Base-by-base conservation (phyloP, 2,329 filamentous ascomycete genomes). In the Colletotrichum cordylinicola region DNA sequence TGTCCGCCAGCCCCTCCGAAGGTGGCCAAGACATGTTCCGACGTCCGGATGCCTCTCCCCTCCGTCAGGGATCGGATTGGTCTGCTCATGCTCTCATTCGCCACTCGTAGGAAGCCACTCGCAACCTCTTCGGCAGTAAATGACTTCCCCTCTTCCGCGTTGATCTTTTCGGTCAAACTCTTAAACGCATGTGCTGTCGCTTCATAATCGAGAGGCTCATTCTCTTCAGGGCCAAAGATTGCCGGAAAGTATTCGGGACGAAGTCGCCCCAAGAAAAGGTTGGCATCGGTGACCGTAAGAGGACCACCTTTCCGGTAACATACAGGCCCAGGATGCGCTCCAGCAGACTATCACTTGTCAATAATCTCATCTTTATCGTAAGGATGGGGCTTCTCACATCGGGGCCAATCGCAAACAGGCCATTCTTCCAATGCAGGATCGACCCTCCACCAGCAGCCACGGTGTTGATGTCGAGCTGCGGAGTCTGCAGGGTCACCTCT, bases 1-100 rank as follows among this genome's bases (percentile, higher is more conserved):
- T 95, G 93, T 1, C 94, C 94, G 72, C 94, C 94, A 8, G 94
- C 94, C 77, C 94, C 94, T 31, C 94, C 94, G 81, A 96, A 85
- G 48, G 79, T 80, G 21, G 82, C 83, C 9, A 85, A 80, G 37
- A 82, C 78, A 64, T 84, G 83, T 9, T 80, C 80, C 35, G 79
- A 80, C 0, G 82, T 80, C 8, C 80, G 81, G 48, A 80, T 83
- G 8, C 81, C 82, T 27, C 82, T 77, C 7, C 93, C 93, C 83
- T 95, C 94, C 0, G 93, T 95, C 67, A 95, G 84, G 56, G 93
- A 94, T 61, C 94, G 89, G 77, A 96, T 96, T 0, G 94, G 94
- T 37, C 94, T 87, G 6, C 92, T 93, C 93, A 95, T 95, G 0
- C 93, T 92, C 83, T 94, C 93, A 78, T 95, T 95, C 6, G 94